Conservation (phyloP, 805 yeast genomes). For the Lipomyces chichibuensis region DNA sequence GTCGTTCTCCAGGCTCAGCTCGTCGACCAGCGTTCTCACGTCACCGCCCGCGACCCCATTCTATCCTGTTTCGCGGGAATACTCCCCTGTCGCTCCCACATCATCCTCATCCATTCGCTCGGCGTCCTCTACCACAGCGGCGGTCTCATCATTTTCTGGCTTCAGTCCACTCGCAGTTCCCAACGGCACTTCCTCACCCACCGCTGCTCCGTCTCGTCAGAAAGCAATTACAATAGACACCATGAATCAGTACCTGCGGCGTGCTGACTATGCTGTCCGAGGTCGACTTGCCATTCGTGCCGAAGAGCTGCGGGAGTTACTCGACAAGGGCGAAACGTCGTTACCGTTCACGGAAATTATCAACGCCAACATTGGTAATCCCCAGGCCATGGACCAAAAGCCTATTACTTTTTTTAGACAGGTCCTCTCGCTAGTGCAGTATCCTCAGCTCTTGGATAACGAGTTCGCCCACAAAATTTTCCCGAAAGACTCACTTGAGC, state of each 20-base stretch:
- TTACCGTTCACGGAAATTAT: constrained; percentile 79
- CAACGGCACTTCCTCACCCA: constrained; percentile 6
- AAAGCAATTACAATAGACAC: constrained; percentile 51
- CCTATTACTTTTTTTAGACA: constrained; percentile 96
- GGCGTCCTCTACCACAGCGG: neutral
- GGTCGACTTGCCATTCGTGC: constrained; percentile 94
- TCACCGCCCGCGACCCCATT: constrained; percentile 2
- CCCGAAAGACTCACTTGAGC: constrained; percentile 69
- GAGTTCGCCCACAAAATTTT: constrained; percentile 40
- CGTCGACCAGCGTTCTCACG: constrained; percentile 5
- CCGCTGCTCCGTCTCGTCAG: constrained; percentile 10
- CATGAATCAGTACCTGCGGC: constrained; percentile 71
- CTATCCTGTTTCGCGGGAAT: neutral
- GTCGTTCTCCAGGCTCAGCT: constrained; percentile 5
- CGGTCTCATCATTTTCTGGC: neutral
- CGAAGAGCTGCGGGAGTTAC: constrained; percentile 69
- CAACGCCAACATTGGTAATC: constrained; percentile 94
- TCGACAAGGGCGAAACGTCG: constrained; percentile 59
- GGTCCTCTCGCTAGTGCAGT: constrained; percentile 81
- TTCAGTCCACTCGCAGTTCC: neutral
- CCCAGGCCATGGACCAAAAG: constrained; percentile 92
- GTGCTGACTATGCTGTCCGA: constrained; percentile 94
- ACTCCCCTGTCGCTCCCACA: neutral
- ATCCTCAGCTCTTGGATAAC: constrained; percentile 65
- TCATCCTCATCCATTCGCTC: constrained; percentile 1